Conservation (phyloP, 371 early-diverging fungal genomes). For the Saksenaea vasiformis region DNA sequence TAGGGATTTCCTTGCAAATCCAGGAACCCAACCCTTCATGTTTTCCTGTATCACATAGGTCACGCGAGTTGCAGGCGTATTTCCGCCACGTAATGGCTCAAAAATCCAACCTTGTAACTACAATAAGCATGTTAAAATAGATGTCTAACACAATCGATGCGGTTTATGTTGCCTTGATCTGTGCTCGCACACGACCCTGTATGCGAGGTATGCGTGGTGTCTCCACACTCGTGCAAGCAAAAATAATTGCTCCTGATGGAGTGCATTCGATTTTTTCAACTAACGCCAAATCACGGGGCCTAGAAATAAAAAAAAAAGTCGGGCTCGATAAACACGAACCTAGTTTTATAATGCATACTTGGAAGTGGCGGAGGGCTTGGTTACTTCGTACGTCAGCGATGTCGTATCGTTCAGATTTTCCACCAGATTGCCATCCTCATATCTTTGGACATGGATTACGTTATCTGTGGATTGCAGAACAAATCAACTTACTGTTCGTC, state of each 20-base stretch:
- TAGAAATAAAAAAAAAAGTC: background rate
- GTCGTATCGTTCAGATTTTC: slow-evolving; percentile 57
- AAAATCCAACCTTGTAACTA: slow-evolving; percentile 69
- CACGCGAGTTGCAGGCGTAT: slow-evolving; percentile 58
- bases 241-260: slow-evolving; percentile 52
- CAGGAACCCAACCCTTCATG: slow-evolving; percentile 63
- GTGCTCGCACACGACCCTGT: slow-evolving; percentile 57
- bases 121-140: background rate
- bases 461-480: background rate
- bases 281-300: slow-evolving; percentile 43
- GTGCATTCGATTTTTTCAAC: slow-evolving; percentile 55
- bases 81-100: slow-evolving; percentile 52
- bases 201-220: slow-evolving; percentile 64
- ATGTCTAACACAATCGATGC: background rate
- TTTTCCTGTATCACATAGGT: slow-evolving; percentile 57
- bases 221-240: slow-evolving; percentile 69
- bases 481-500: slow-evolving; percentile 48
- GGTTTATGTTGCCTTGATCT: slow-evolving; percentile 47
- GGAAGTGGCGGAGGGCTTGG: slow-evolving; percentile 50
- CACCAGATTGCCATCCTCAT: slow-evolving; percentile 56
- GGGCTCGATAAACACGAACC: background rate
- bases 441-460: slow-evolving; percentile 21
- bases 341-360: slow-evolving; percentile 32
- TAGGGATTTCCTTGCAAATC: slow-evolving; percentile 65
- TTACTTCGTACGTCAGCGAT: slow-evolving; percentile 55